Percentiles rank a stretch among this genome's conserved stretches.
Conservation (phyloP, 2,329 filamentous ascomycete genomes). For the Sphaceloma murrayae region DNA sequence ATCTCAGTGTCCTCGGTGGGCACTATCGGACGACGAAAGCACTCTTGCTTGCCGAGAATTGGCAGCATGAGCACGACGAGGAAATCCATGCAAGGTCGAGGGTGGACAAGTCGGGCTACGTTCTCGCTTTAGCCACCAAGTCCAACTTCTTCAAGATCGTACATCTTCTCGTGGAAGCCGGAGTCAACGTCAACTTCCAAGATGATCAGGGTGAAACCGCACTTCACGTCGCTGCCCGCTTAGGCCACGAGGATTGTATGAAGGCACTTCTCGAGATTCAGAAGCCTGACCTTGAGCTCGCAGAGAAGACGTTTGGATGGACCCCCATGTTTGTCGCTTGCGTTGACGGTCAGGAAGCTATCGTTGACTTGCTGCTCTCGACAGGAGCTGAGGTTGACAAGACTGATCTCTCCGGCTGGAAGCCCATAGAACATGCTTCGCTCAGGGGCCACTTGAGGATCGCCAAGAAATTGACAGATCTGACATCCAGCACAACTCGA, state of each 20-base stretch:
- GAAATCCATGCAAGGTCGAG: conserved; percentile 53
- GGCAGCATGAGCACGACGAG: conserved; percentile 54
- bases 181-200: conserved; percentile 87
- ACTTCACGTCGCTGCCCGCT: conserved; percentile 81
- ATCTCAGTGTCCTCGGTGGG: conserved; percentile 84
- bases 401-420: conserved; percentile 84
- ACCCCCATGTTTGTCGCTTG: conserved; percentile 89
- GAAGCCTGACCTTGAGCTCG: conserved; percentile 64
- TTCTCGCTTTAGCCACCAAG: conserved; percentile 78
- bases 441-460: conserved; percentile 80
- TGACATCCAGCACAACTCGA: conserved; percentile 35
- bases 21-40: conserved; percentile 77
- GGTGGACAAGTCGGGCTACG: conserved; percentile 75
- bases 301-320: conserved; percentile 82
- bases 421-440: conserved; percentile 83
- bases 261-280: conserved; percentile 63
- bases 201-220: conserved; percentile 86
- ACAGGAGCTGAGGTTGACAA: conserved; percentile 67
- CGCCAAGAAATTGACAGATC: conserved; percentile 55
- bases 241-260: conserved; percentile 74
- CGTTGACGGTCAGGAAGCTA: conserved; percentile 70
- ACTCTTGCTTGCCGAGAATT: conserved; percentile 70
- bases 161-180: conserved; percentile 75
- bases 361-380: conserved; percentile 67
- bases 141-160: conserved; percentile 80